phyloP scores from a whole-genome alignment of 1,139 yeast species.

The Candida tropicalis region DNA sequence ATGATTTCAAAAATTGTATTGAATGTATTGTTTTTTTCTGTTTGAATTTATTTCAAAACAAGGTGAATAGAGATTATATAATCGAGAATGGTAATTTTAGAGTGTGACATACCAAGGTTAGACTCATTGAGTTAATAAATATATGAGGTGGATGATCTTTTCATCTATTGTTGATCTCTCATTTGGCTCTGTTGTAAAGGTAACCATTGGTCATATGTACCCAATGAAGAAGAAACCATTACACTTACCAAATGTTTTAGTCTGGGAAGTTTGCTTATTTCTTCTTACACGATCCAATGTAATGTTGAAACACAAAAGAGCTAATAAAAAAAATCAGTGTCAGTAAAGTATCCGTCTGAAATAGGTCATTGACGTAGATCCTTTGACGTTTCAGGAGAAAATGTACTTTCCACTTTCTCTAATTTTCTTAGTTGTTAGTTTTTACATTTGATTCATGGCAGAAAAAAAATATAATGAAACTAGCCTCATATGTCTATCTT shows the following conservation, averaged over 20 bases:
- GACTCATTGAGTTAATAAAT: conserved; percentile 1
- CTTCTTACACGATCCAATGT: conserved; percentile 2
- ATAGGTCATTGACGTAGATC: conserved; percentile 1
- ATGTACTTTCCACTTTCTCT: too few relatives aligned
- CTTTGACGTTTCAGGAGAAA: neutral
- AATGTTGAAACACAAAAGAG: conserved; percentile 4
- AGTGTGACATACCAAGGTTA: neutral
- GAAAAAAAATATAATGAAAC: too few relatives aligned
- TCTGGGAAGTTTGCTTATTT: neutral
- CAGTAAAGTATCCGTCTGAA: neutral
- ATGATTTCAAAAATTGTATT: too few relatives aligned
- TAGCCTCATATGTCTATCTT: too few relatives aligned
- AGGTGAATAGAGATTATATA: neutral
- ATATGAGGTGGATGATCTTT: neutral
- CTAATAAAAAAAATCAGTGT: too few relatives aligned
- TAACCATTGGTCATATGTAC: too few relatives aligned
- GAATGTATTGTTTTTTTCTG: too few relatives aligned
- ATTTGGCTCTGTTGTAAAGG: too few relatives aligned
- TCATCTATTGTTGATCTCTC: too few relatives aligned
- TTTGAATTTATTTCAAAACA: too few relatives aligned
- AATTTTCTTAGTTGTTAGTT: too few relatives aligned
- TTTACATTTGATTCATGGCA: too few relatives aligned
- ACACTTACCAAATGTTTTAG: neutral
- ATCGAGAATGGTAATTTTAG: neutral
- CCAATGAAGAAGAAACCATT: neutral